Conservation (phyloP, 2,329 filamentous ascomycete genomes). For the Albifimbria verrucaria region DNA sequence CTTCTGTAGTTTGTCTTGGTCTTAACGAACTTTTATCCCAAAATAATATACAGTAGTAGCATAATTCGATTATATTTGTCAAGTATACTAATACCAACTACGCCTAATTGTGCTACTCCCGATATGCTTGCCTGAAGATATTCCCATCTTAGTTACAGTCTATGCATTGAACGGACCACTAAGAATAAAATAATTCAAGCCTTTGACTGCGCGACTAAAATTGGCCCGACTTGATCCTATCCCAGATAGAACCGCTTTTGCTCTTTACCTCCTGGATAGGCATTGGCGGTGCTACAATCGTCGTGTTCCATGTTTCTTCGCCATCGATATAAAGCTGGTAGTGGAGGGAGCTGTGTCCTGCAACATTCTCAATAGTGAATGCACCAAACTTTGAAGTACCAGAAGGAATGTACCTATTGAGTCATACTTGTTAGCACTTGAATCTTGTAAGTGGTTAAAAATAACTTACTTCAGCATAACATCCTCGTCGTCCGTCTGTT, state of each 20-base stretch:
- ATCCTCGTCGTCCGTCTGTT: conserved; percentile 77
- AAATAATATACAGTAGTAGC: no score
- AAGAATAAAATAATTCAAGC: no score
- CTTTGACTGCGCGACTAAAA: conserved; percentile 2
- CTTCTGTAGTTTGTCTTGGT: no score
- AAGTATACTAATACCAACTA: no score
- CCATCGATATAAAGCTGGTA: conserved; percentile 85
- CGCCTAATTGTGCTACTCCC: no score
- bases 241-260: conserved; percentile 43
- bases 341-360: conserved; percentile 65
- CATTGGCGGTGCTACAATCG: conserved; percentile 42
- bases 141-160: no score
- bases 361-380: conserved; percentile 66
- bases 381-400: conserved; percentile 85
- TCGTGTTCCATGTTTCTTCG: conserved; percentile 68
- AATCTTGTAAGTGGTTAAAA: background rate
- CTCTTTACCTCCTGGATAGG: conserved; percentile 24
- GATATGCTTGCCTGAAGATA: no score
- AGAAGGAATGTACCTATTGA: conserved; percentile 66
- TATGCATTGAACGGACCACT: no score
- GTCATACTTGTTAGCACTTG: background rate
- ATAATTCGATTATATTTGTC: no score
- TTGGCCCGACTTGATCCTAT: conserved; percentile 28
- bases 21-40: no score
- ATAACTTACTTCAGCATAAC: conserved; percentile 74